Evolutionary conservation across 805 yeast genomes (phyloP), one percentile per base, ranked within the genome.

Genomic region (Hanseniaspora lindneri): DNA sequence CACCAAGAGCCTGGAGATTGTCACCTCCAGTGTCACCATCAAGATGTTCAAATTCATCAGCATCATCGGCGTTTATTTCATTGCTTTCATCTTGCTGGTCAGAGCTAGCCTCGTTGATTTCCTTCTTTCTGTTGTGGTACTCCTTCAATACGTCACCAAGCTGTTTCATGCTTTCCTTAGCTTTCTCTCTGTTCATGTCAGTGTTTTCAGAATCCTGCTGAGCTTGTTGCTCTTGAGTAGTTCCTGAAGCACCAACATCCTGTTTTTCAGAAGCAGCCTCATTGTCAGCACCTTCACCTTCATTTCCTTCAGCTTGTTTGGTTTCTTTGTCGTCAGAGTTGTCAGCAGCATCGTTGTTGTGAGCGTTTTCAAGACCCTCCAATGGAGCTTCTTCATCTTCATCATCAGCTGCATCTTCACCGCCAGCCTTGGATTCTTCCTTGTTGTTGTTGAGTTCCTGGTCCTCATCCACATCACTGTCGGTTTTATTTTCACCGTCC

Each of bases 1-100:
- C 79, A 20, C 97, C 97, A 44, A 92, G 66, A 0, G 97, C 98
- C 63, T 92, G 97, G 0, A 95, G 84, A 43, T 84, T 88, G 49
- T 68, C 71, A 25, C 80, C 78, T 3, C 89, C 76, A 52, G 82
- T 80, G 40, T 80, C 88, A 41, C 87, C 88, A 34, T 83, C 85
- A 44, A 81, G 69, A 57, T 84, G 92, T 59, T 84, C 85, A 62
- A 86, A 83, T 57, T 86, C 94, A 58, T 86, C 95, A 0, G 94
- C 88, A 44, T 78, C 73, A 52, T 77, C 80, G 51, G 75, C 79
- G 11, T 79, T 77, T 21, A 69, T 66, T 47, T 59, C 62, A 21
- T 63, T 66, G 39, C 73, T 68, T 25, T 68, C 68, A 21, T 40
- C 37, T 14, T 36, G 30, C 11, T 21, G 39, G 35, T 76, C 77